Percentiles rank a stretch among this genome's conserved stretches.
Evolutionary conservation across 768 basidiomycete species (phyloP).

Genomic region (Mycena venus): DNA sequence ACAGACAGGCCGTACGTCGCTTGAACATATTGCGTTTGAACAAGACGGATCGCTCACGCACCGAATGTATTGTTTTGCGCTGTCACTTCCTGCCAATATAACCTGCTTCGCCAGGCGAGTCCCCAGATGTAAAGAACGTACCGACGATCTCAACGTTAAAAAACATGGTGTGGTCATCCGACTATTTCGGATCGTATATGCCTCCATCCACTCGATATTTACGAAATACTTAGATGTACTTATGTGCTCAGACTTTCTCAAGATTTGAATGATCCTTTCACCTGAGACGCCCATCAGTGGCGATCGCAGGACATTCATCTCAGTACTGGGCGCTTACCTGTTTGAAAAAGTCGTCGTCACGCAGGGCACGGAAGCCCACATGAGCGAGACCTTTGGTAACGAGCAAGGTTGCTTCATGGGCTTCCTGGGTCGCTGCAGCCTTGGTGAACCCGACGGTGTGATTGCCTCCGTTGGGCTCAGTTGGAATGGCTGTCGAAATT

Average conservation of each 20-base stretch:
- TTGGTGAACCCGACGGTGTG: conserved; percentile 78
- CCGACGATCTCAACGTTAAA: background rate
- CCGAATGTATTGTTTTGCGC: background rate
- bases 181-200: background rate
- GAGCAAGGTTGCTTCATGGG: conserved; percentile 71
- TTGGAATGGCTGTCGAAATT: conserved; percentile 79
- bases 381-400: conserved; percentile 73
- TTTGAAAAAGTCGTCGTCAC: conserved; percentile 68
- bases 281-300: conserved; percentile 11
- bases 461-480: conserved; percentile 77
- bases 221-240: conserved; percentile 15
- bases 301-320: background rate
- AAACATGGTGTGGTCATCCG: background rate
- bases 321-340: conserved; percentile 55
- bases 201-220: conserved; percentile 5
- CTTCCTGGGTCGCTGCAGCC: conserved; percentile 70
- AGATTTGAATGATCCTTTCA: conserved; percentile 27
- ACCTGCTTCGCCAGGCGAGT: no score
- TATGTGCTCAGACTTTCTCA: background rate
- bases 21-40: background rate
- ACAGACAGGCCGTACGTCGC: no score
- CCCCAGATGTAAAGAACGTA: background rate
- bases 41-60: no score
- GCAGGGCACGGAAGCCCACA: conserved; percentile 70
- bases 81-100: no score